A percentile compares a stretch with the other conserved stretches of the same genome.
phyloP scores from a whole-genome alignment of 2,329 filamentous ascomycete species.

The Coniochaeta ligniaria region DNA sequence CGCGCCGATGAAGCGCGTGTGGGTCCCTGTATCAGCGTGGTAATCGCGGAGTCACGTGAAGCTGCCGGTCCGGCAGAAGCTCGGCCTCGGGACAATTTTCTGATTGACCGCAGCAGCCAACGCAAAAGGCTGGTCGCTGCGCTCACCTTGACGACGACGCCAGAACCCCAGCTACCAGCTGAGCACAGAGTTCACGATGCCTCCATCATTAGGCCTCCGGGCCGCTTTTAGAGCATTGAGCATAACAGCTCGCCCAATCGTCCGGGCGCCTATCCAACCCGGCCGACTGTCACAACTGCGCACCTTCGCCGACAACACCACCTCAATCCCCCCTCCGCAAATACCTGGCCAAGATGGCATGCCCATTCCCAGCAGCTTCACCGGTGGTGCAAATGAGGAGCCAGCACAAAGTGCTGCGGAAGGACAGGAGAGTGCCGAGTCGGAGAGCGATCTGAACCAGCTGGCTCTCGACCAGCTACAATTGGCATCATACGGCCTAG shows the following conservation, averaged over 20 bases:
- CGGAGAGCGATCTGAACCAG: slow-evolving; percentile 34
- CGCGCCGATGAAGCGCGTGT: background rate
- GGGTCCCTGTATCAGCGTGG: background rate
- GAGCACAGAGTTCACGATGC: background rate
- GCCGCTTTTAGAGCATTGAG: background rate
- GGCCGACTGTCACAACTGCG: background rate
- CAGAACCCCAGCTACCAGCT: background rate
- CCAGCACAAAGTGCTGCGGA: slow-evolving; percentile 5
- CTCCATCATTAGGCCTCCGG: slow-evolving; percentile 1
- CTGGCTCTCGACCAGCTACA: slow-evolving; percentile 28
- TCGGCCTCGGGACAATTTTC: background rate
- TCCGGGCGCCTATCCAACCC: background rate
- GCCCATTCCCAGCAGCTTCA: background rate
- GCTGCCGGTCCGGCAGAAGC: background rate
- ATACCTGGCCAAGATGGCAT: slow-evolving; percentile 2
- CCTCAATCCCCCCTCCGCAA: background rate
- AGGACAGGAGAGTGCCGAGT: slow-evolving; percentile 14
- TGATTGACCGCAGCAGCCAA: background rate
- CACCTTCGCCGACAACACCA: slow-evolving; percentile 1
- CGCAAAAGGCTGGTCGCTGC: background rate
- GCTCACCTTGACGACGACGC: background rate
- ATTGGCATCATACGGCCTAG: slow-evolving; percentile 23
- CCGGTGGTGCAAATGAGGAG: background rate
- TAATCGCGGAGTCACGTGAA: background rate
- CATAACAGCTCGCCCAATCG: background rate